Conservation (phyloP, 768 basidiomycete genomes). For the Lentinula edodes region DNA sequence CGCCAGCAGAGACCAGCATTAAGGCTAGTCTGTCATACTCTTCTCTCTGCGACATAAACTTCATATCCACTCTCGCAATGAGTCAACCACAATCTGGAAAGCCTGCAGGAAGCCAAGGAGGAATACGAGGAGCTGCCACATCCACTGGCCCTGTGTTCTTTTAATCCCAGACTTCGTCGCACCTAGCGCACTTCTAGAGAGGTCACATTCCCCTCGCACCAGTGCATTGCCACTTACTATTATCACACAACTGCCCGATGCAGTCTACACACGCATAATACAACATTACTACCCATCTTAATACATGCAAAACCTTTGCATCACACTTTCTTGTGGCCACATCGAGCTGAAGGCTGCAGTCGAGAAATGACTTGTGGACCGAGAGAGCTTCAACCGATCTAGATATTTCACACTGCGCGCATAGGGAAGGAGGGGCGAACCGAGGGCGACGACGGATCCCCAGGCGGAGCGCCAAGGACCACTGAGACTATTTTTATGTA, state of each 20-base stretch:
- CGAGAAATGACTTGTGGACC: neutral
- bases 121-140: constrained; percentile 46
- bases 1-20: neutral
- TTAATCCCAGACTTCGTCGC: constrained; percentile 23
- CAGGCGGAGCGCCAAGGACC: neutral
- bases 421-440: neutral
- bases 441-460: neutral
- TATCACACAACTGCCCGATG: neutral
- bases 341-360: neutral
- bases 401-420: too few species aligned
- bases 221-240: neutral
- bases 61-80: constrained; percentile 14
- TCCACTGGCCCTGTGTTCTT: constrained; percentile 56
- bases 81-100: constrained; percentile 11
- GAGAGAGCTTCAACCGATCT: too few species aligned
- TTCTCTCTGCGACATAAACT: neutral
- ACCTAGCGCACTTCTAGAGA: neutral
- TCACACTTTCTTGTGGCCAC: neutral
- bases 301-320: neutral
- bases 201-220: neutral
- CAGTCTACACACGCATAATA: neutral
- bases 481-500: neutral
- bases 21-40: neutral
- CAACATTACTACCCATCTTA: neutral
- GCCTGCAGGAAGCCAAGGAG: constrained; percentile 25